These are phyloP conservation scores for Boletus subparvulus DNA, from an alignment of 768 basidiomycete genomes.

Conservation along the genomic window DNA sequence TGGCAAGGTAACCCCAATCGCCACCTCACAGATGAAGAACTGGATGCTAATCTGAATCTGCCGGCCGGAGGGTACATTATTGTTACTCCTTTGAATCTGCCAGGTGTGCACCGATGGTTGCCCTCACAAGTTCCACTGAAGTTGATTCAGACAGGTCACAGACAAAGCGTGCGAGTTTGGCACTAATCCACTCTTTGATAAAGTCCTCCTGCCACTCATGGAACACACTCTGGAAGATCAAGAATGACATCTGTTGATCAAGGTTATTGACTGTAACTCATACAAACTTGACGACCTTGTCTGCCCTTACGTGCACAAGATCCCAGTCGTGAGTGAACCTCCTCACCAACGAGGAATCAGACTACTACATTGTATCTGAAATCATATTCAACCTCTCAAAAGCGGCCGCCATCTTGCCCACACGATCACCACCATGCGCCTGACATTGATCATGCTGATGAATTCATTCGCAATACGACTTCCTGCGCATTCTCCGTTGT, in stretches of 20 bases:
- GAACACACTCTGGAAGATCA: conserved; percentile 97
- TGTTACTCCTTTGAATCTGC: conserved; percentile 90
- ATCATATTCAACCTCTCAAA: conserved; percentile 99
- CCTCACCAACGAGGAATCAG: conserved; percentile 98
- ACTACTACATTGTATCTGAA: conserved; percentile 92
- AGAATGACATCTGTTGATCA: conserved; percentile 96
- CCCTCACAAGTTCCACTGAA: no score
- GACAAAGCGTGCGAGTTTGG: conserved; percentile 99
- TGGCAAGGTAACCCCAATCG: no score
- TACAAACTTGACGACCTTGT: conserved; percentile 99
- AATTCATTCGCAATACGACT: conserved; percentile 98
- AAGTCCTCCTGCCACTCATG: conserved; percentile 97
- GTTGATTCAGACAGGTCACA: conserved; percentile 89
- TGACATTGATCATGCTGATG: conserved; percentile 98
- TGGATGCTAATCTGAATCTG: conserved; percentile 86
- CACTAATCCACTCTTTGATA: conserved; percentile 97
- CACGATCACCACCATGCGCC: conserved; percentile 99
- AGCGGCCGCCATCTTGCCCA: conserved; percentile 97
- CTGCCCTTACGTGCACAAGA: conserved; percentile 98
- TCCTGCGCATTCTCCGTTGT: conserved; percentile 99
- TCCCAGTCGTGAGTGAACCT: conserved; percentile 98
- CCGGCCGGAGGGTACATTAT: conserved; percentile 86
- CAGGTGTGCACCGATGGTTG: conserved; percentile 84
- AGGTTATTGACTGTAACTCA: conserved; percentile 96
- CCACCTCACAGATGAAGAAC: conserved; percentile 94